Evolutionary conservation across 306 rosid genomes (phyloP).

Genomic region (Dalbergia cultrata): DNA sequence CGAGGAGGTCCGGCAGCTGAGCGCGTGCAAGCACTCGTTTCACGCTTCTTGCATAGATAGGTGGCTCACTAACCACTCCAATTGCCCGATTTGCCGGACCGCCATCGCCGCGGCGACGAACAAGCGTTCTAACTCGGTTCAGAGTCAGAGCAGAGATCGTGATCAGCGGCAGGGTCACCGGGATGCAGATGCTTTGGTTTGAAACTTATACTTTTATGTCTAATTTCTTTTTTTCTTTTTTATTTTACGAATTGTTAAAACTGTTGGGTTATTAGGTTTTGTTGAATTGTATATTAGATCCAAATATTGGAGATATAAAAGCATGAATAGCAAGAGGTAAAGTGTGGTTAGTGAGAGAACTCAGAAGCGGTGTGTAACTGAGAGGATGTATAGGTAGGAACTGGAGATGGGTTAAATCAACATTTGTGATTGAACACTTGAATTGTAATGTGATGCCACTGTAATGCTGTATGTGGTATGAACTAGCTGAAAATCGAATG

Average conservation of each 20-base stretch:
- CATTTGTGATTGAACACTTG: background rate
- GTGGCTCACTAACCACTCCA: conserved; percentile 75
- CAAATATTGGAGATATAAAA: background rate
- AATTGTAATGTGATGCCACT: conserved; percentile 21
- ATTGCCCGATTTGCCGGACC: conserved; percentile 85
- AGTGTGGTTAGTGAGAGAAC: background rate
- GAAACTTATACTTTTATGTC: conserved; percentile 19
- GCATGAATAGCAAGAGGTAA: background rate
- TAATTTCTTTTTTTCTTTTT: background rate
- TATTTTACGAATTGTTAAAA: background rate
- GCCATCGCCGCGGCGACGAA: conserved; percentile 30
- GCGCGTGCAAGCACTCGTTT: conserved; percentile 76
- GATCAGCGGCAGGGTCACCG: conserved; percentile 56
- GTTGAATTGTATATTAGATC: background rate
- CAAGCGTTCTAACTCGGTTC: conserved; percentile 39
- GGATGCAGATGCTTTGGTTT: conserved; percentile 62
- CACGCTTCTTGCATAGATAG: conserved; percentile 67
- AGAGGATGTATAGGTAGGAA: background rate
- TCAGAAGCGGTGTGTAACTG: background rate
- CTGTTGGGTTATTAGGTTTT: background rate
- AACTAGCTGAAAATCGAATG: conserved; percentile 5
- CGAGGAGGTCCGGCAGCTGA: conserved; percentile 70
- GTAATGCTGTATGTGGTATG: background rate
- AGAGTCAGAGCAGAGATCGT: conserved; percentile 37
- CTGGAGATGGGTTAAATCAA: background rate